Conservation (phyloP, 805 yeast genomes). For the Lipomyces chichibuensis region DNA sequence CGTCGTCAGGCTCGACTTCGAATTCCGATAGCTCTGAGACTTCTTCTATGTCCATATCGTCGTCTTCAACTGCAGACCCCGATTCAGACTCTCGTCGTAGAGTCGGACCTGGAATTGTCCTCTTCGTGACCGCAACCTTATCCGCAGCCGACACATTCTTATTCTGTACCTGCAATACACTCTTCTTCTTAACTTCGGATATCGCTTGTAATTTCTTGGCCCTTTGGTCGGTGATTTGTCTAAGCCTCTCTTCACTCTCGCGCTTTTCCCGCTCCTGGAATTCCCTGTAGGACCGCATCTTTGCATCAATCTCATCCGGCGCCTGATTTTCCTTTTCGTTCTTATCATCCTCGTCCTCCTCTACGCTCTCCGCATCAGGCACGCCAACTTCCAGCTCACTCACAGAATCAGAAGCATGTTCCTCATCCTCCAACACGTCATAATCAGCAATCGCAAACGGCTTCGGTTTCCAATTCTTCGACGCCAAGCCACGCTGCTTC, state of each 20-base stretch:
- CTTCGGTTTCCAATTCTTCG: not conserved
- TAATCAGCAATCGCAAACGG: slow-evolving; percentile 21
- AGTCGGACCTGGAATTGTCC: not conserved
- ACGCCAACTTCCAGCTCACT: not conserved
- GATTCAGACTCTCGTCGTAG: slow-evolving; percentile 10
- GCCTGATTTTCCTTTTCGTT: slow-evolving; percentile 20
- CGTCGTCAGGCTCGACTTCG: slow-evolving; percentile 15
- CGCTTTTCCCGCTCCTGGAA: slow-evolving; percentile 29
- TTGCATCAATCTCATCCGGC: slow-evolving; percentile 19
- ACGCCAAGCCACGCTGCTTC: not conserved
- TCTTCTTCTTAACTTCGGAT: slow-evolving; percentile 5
- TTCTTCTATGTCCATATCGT: slow-evolving; percentile 8
- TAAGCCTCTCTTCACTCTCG: slow-evolving; percentile 20
- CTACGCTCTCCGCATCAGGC: not conserved
- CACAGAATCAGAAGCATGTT: slow-evolving; percentile 2
- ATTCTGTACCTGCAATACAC: not conserved
- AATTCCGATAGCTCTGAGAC: slow-evolving; percentile 15
- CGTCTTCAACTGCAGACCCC: slow-evolving; percentile 14
- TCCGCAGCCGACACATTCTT: not conserved
- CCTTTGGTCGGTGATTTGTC: slow-evolving; percentile 7
- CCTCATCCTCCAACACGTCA: slow-evolving; percentile 26
- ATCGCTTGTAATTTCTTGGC: slow-evolving; percentile 1
- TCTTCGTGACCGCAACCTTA: not conserved
- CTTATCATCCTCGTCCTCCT: slow-evolving; percentile 16
- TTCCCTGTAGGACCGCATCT: slow-evolving; percentile 20